These are phyloP conservation scores for Penicillium robsamsonii DNA, from an alignment of 495 filamentous ascomycete genomes.

Conservation along the genomic window DNA sequence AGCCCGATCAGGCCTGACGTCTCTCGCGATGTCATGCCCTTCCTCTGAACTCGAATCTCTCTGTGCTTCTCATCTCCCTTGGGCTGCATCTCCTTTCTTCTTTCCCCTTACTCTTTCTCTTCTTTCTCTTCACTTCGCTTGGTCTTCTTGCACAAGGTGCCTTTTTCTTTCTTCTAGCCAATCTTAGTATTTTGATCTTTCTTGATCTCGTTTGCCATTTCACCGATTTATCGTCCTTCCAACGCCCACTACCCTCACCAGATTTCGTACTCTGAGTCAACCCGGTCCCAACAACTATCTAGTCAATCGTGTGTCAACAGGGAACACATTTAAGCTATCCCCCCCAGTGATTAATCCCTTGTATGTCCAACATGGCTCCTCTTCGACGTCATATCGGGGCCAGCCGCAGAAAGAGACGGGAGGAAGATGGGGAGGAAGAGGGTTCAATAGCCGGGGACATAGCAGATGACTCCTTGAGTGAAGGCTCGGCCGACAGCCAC, in stretches of 20 bases:
- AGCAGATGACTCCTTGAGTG: constrained; percentile 81
- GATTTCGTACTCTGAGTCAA: constrained; percentile 6
- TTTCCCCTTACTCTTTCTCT: constrained; percentile 26
- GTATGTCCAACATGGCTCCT: constrained; percentile 49
- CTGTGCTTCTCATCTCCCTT: constrained; percentile 21
- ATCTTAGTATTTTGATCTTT: background rate
- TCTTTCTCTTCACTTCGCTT: constrained; percentile 6
- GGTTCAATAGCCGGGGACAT: constrained; percentile 62
- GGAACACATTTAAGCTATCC: background rate
- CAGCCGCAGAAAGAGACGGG: constrained; percentile 68
- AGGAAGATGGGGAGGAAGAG: constrained; percentile 77
- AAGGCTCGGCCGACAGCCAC: constrained; percentile 72
- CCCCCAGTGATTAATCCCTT: constrained; percentile 1
- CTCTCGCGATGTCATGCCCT: constrained; percentile 33
- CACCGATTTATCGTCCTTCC: constrained; percentile 7
- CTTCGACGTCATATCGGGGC: constrained; percentile 71
- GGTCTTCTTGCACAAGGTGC: constrained; percentile 5
- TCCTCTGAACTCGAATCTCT: constrained; percentile 14
- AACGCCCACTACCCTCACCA: constrained; percentile 7
- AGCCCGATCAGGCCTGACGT: constrained; percentile 32
- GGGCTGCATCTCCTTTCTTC: constrained; percentile 20
- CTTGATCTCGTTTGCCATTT: constrained; percentile 9
- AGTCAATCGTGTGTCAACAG: constrained; percentile 7
- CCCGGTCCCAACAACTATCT: constrained; percentile 4
- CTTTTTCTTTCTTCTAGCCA: background rate